A percentile compares a stretch with the other conserved stretches of the same genome.
phyloP scores from a whole-genome alignment of 1,284 basidiomycete genomes.

The Filobasidium uniguttulatum region DNA sequence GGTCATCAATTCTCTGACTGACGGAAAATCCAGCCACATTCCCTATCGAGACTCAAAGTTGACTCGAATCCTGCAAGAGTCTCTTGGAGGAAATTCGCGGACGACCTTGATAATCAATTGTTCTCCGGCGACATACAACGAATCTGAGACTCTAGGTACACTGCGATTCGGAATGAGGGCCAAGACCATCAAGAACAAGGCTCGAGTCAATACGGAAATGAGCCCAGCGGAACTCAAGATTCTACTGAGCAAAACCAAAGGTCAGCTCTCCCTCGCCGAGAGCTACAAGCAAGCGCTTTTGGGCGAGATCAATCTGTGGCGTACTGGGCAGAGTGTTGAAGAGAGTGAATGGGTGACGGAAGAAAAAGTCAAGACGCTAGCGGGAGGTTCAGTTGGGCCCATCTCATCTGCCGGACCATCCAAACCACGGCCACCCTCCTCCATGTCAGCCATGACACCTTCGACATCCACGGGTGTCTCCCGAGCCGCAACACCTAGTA shows the following conservation, averaged over 20 bases:
- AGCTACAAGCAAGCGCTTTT: constrained; percentile 82
- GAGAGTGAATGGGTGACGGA: constrained; percentile 63
- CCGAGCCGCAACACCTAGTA: not conserved
- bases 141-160: constrained; percentile 91
- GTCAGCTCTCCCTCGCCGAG: constrained; percentile 69
- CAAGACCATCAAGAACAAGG: constrained; percentile 99
- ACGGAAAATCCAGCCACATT: constrained; percentile 93
- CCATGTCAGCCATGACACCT: not conserved
- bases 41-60: constrained; percentile 99
- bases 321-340: constrained; percentile 73
- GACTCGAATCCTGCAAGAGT: constrained; percentile 98
- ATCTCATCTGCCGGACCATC: not conserved
- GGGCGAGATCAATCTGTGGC: constrained; percentile 82
- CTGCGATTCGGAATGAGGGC: constrained; percentile 97
- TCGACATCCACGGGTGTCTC: not conserved
- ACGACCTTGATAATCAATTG: constrained; percentile 99
- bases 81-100: constrained; percentile 94
- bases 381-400: not conserved
- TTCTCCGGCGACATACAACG: constrained; percentile 93
- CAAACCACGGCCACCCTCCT: constrained; percentile 5
- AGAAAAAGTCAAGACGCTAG: constrained; percentile 3
- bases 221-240: constrained; percentile 92
- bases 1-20: constrained; percentile 98
- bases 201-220: constrained; percentile 93
- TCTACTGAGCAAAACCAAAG: constrained; percentile 76